A percentile compares a stretch with the other conserved stretches of the same genome.
Conservation (phyloP, 192 early-diverging fungal species). For the Rhizophagus prolifer region DNA sequence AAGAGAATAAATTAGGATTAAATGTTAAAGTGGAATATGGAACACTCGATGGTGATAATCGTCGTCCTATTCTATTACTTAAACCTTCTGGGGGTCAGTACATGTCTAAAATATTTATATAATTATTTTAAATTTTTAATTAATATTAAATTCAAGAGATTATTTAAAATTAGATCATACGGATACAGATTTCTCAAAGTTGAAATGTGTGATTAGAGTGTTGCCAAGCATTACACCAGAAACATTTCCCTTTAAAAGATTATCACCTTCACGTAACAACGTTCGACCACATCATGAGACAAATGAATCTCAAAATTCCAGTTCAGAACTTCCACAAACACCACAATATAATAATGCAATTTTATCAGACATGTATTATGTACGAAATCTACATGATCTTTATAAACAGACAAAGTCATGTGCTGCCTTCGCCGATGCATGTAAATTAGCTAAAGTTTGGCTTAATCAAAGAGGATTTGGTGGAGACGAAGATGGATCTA, state of each 20-base stretch:
- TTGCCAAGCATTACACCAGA: constrained; percentile 69
- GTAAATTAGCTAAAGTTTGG: constrained; percentile 84
- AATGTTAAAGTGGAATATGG: constrained; percentile 52
- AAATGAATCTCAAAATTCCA: constrained; percentile 22
- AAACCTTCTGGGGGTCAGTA: constrained; percentile 51
- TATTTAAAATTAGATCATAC: constrained; percentile 47
- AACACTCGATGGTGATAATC: constrained; percentile 58
- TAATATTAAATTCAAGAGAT: background rate
- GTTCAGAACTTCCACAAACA: constrained; percentile 56
- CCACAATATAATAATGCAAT: constrained; percentile 89
- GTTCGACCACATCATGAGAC: constrained; percentile 50
- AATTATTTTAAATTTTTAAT: background rate
- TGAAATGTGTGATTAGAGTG: constrained; percentile 71
- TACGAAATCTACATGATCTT: constrained; percentile 75
- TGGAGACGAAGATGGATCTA: constrained; percentile 33
- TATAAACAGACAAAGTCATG: constrained; percentile 72
- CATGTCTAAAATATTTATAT: background rate
- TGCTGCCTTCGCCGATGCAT: constrained; percentile 77
- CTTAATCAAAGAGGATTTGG: constrained; percentile 71
- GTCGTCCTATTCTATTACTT: constrained; percentile 63
- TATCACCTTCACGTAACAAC: constrained; percentile 81
- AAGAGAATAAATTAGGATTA: constrained; percentile 50
- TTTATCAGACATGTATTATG: constrained; percentile 71
- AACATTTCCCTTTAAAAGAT: constrained; percentile 64
- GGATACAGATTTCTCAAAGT: constrained; percentile 65